A percentile compares a stretch with the other conserved stretches of the same genome.
Evolutionary conservation across 352 stramenopile genomes (phyloP).

Genomic region (Phytophthora cactorum): DNA sequence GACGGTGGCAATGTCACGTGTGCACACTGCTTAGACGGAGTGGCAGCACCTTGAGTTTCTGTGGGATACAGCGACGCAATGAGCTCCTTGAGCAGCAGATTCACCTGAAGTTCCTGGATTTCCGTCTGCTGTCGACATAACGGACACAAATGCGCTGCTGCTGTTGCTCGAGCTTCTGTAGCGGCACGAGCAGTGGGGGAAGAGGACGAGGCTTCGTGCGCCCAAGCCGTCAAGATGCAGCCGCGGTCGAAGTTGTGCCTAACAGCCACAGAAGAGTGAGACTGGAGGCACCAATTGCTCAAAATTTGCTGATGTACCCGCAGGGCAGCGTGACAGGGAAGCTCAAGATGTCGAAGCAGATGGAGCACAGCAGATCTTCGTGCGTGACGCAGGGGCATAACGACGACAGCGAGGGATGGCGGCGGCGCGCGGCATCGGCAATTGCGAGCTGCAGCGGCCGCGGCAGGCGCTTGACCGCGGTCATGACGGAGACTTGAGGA

Average conservation of each 20-base stretch:
- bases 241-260: constrained; percentile 89
- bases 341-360: constrained; percentile 81
- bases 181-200: background rate
- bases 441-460: constrained; percentile 35
- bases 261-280: constrained; percentile 8
- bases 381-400: constrained; percentile 25
- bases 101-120: constrained; percentile 61
- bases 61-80: constrained; percentile 64
- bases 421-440: constrained; percentile 21
- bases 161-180: background rate
- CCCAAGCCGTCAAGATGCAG: constrained; percentile 74
- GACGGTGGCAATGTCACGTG: constrained; percentile 31
- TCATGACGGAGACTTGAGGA: constrained; percentile 4
- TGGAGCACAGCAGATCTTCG: constrained; percentile 70
- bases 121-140: constrained; percentile 60
- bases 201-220: constrained; percentile 33
- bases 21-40: constrained; percentile 51
- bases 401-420: background rate
- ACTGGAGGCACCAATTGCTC: background rate
- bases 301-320: constrained; percentile 41
- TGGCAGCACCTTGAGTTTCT: constrained; percentile 45
- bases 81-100: constrained; percentile 68
- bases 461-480: constrained; percentile 23
- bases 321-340: constrained; percentile 79
- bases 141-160: constrained; percentile 55